Evolutionary conservation across 192 early-diverging fungal genomes (phyloP).

Genomic region (Entomortierella parvispora): DNA sequence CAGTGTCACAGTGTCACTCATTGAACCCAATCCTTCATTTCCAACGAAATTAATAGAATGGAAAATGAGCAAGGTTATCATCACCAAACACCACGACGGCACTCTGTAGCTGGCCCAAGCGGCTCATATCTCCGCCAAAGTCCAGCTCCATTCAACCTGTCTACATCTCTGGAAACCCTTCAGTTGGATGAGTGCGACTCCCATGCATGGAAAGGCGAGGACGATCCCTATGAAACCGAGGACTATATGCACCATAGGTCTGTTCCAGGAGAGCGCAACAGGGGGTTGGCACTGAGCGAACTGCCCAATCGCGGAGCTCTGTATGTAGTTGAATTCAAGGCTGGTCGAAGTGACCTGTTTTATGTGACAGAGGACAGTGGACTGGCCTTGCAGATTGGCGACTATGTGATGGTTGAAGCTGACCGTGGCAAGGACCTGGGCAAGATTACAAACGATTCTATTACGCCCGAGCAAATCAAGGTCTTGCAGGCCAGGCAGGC

Average conservation of each 20-base stretch:
- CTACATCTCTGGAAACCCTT: slow-evolving; percentile 45
- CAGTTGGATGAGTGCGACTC: slow-evolving; percentile 33
- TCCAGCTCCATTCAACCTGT: slow-evolving; percentile 33
- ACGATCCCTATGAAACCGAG: slow-evolving; percentile 53
- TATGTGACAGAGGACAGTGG: slow-evolving; percentile 67
- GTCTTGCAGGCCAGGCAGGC: slow-evolving; percentile 57
- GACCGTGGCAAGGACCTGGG: slow-evolving; percentile 92
- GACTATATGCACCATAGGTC: slow-evolving; percentile 44
- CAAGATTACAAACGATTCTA: slow-evolving; percentile 78
- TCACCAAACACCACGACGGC: slow-evolving; percentile 57
- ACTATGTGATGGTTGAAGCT: slow-evolving; percentile 88
- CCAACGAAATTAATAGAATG: slow-evolving; percentile 3
- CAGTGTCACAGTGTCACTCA: not conserved
- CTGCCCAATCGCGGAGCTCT: slow-evolving; percentile 65
- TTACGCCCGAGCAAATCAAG: slow-evolving; percentile 65
- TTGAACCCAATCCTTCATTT: not conserved
- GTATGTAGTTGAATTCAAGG: slow-evolving; percentile 90
- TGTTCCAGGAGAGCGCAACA: slow-evolving; percentile 55
- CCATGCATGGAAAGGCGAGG: slow-evolving; percentile 13
- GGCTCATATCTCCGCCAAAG: slow-evolving; percentile 48
- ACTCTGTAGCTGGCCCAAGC: slow-evolving; percentile 58
- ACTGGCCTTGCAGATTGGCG: slow-evolving; percentile 65
- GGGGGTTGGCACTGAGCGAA: slow-evolving; percentile 57
- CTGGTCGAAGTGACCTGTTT: slow-evolving; percentile 86
- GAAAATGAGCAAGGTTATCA: slow-evolving; percentile 15